Evolutionary conservation across 768 basidiomycete genomes (phyloP), one percentile per base, ranked within the genome.

Genomic region (Amanita fuliginea): DNA sequence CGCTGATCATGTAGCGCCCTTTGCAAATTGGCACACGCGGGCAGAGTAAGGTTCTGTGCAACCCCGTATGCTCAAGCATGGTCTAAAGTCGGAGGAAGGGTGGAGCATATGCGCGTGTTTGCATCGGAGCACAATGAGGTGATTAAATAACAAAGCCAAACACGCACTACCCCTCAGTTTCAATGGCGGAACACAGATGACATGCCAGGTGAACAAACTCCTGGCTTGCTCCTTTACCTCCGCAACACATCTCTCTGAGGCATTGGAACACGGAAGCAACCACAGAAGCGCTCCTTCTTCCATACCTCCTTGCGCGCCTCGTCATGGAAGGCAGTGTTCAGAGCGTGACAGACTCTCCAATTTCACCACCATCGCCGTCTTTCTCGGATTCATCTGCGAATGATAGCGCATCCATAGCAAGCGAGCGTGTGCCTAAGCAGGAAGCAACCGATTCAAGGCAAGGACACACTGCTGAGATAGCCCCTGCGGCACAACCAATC

Each of bases 311-410:
- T 43, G 42, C 42, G n/a, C 28, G 42, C 42, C 18, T 30, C 9
- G 36, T 24, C 14, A 49, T 49, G 48, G 48, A 34, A 43, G 28
- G 41, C 26, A 49, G 40, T 26, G n/a, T 49, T 13, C 51, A 22
- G 36, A 51, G 44, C 18, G 34, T 30, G 35, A 30, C 35, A 46
- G 43, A 37, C 28, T 51, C 51, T 19, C 51, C 51, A 21, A 51
- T 51, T 39, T 51, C 51, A 37, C 51, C 57, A 36, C 56, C 56
- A n/a, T 59, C 60, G 4, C 56, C 60, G 21, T 59, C 59, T 30
- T 43, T 46, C 35, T 67, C 66, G 6, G 62, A 64, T 44, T 66
- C 66, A 7, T 67, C 66, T 26, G 61, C 50, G 22, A 62, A 66
- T 24, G 61, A 32, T 22, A 48, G 9, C 57, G 57, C 2, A 60